A percentile compares a stretch with the other conserved stretches of the same genome.
phyloP scores from a whole-genome alignment of 192 early-diverging fungal species.

The Podochytrium sp. region DNA sequence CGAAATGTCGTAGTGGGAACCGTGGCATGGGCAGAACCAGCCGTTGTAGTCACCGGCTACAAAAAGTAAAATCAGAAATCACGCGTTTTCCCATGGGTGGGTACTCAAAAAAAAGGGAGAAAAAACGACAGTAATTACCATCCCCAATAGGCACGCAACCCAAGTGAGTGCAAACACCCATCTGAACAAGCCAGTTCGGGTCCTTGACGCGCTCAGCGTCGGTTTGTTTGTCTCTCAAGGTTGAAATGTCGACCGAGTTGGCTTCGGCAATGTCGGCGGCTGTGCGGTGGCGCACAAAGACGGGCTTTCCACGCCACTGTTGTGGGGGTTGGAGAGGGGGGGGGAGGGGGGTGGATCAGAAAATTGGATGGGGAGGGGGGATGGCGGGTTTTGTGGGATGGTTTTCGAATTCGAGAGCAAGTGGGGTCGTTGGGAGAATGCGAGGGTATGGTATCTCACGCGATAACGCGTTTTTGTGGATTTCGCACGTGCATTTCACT shows the following conservation, averaged over 20 bases:
- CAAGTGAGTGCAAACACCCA: slow-evolving; percentile 86
- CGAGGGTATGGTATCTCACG: no score
- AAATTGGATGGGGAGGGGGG: no score
- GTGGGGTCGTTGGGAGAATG: no score
- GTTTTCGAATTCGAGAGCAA: no score
- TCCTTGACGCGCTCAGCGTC: slow-evolving; percentile 88
- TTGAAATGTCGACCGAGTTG: slow-evolving; percentile 74
- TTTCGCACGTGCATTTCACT: no score
- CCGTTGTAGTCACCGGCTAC: slow-evolving; percentile 94
- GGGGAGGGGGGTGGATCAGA: not conserved
- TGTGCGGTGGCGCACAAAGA: slow-evolving; percentile 97
- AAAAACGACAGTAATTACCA: slow-evolving; percentile 37
- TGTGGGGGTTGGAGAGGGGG: no score
- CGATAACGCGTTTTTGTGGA: no score
- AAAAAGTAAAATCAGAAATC: slow-evolving; percentile 12
- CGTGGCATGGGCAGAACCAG: slow-evolving; percentile 99
- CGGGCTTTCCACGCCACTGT: slow-evolving; percentile 99
- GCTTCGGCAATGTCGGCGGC: slow-evolving; percentile 93
- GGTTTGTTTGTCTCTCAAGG: slow-evolving; percentile 89
- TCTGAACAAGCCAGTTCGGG: slow-evolving; percentile 96
- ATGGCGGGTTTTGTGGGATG: no score
- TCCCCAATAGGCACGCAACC: slow-evolving; percentile 99
- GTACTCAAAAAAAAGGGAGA: not conserved
- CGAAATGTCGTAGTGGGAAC: slow-evolving; percentile 98
- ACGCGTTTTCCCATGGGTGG: not conserved